Evolutionary conservation across 2,329 filamentous ascomycete genomes (phyloP).

Genomic region (Knoxdaviesia proteae): DNA sequence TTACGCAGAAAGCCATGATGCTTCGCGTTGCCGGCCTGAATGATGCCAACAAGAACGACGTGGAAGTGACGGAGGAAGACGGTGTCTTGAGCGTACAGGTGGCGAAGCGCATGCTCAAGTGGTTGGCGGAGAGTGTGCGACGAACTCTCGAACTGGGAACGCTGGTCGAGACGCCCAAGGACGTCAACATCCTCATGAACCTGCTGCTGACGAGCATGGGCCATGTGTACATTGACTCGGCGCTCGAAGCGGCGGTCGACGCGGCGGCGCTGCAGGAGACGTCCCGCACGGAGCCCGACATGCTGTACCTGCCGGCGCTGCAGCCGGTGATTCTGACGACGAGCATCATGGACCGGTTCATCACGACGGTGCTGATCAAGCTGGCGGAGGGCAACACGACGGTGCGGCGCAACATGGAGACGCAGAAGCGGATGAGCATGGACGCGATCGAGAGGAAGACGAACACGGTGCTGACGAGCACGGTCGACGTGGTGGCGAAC

Average conservation of each 20-base stretch:
- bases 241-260: constrained; percentile 50
- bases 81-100: constrained; percentile 64
- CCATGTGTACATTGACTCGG: constrained; percentile 53
- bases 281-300: constrained; percentile 66
- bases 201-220: constrained; percentile 76
- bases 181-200: constrained; percentile 68
- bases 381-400: constrained; percentile 79
- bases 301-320: constrained; percentile 61
- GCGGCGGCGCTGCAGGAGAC: constrained; percentile 57
- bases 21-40: constrained; percentile 73
- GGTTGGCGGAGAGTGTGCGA: constrained; percentile 88
- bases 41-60: constrained; percentile 58
- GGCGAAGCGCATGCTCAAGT: constrained; percentile 95
- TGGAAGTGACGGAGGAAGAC: constrained; percentile 80
- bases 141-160: constrained; percentile 79
- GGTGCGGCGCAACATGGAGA: constrained; percentile 74
- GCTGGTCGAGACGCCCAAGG: constrained; percentile 75
- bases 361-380: constrained; percentile 73
- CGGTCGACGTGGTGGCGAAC: constrained; percentile 47
- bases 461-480: constrained; percentile 34
- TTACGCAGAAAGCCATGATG: constrained; percentile 78
- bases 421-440: constrained; percentile 52
- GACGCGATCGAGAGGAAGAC: constrained; percentile 72
- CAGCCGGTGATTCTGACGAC: constrained; percentile 72
- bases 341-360: constrained; percentile 82